These are phyloP conservation scores for Infundibulicybe gibba DNA, from an alignment of 768 basidiomycete species.

Conservation along the genomic window DNA sequence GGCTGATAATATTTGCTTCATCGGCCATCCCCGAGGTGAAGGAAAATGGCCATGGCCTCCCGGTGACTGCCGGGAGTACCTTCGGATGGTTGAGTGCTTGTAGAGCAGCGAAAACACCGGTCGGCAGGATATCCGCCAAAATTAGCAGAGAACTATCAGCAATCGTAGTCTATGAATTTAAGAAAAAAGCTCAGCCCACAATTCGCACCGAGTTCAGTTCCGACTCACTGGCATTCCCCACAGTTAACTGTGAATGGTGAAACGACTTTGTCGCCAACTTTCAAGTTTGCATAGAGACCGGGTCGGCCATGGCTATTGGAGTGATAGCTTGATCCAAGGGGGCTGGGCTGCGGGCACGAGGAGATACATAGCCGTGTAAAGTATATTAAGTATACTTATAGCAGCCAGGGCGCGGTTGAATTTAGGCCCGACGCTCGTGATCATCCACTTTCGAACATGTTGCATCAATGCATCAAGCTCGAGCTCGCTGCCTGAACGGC, in stretches of 20 bases:
- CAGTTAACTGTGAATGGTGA: conserved; percentile 82
- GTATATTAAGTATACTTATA: too few species aligned
- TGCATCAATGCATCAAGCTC: too few species aligned
- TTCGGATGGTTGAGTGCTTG: conserved; percentile 76
- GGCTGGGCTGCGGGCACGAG: too few species aligned
- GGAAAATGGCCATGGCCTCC: conserved; percentile 55
- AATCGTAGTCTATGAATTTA: too few species aligned
- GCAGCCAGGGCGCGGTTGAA: too few species aligned
- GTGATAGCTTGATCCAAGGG: conserved; percentile 59
- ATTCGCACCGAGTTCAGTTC: background rate
- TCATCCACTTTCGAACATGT: too few species aligned
- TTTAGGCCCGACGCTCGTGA: too few species aligned
- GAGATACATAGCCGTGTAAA: too few species aligned
- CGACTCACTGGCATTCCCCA: conserved; percentile 76
- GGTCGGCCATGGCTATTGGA: conserved; percentile 45
- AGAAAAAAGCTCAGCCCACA: background rate
- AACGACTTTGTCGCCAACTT: conserved; percentile 73
- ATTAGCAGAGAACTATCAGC: conserved; percentile 69
- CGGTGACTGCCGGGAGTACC: conserved; percentile 54
- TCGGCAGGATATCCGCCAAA: conserved; percentile 77
- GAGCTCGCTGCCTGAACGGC: too few species aligned
- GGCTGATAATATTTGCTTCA: conserved; percentile 14
- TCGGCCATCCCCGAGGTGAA: conserved; percentile 20
- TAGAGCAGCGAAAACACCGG: conserved; percentile 71
- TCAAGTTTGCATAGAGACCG: conserved; percentile 56